Base-by-base conservation (phyloP, 176 grass and related monocot genomes). In the Bromus sterilis region DNA sequence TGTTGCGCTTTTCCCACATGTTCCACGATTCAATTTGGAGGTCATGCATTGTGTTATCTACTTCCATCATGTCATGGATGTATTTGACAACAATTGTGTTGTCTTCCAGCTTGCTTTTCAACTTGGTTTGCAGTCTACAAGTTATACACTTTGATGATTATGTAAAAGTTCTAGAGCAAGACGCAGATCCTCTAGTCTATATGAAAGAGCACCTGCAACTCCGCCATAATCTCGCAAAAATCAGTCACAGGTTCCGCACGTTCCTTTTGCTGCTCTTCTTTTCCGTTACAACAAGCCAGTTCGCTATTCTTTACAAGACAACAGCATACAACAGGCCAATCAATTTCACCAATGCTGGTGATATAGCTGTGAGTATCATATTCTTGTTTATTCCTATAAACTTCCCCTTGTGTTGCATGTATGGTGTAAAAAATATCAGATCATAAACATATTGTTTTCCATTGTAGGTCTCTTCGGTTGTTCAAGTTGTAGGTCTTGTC, bases 121-220 rank as follows among this genome's bases (percentile, higher is more conserved):
- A 93, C 87, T 76, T 98, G 67, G 89, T 98, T 56, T 98, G 96
- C 77, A 89, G 82, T 30, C 86, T 98, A 24, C 96, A 95, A 93
- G 84, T 93, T 71, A 89, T 98, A 53, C 95, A 95, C 85, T 94
- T 98, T n/a, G 95, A 95, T 56, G 92, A 95, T 41, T 98, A 89
- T 6, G 88, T 84, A 15, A 98, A 95, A 82, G 77, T 98, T 57
- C 72, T 98, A 24, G 95, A 98, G 76, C 91, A 91, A 83, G 90
- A 95, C 81, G 32, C 82, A 6, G 95, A 98, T 81, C 88, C 95
- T 55, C 63, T 93, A n/a, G 63, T 89, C n/a, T 98, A 89, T 89
- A 25, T 98, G 76, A 90, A 93, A 83, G 93, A 98, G 81, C 96
- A 98, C 81, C 42, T 84, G 33, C 89, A 90, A 74, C 87, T 95